A percentile compares a stretch with the other conserved stretches of the same genome.
Evolutionary conservation across 2,329 filamentous ascomycete genomes (phyloP).

Genomic region (Trichoderma breve): DNA sequence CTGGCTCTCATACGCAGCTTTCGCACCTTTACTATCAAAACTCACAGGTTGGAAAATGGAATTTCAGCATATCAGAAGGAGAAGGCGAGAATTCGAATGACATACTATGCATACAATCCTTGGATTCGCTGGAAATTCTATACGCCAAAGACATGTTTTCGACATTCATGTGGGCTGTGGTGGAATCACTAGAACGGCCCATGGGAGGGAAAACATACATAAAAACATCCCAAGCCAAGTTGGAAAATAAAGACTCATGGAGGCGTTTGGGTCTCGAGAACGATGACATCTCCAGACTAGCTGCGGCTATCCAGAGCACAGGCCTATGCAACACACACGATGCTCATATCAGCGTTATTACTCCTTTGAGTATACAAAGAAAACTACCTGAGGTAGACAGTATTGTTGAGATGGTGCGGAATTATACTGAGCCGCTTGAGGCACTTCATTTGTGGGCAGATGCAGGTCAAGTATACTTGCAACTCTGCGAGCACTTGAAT

Average conservation of each 20-base stretch:
- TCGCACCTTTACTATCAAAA: background rate
- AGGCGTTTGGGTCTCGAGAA: background rate
- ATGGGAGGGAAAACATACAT: slow-evolving; percentile 9
- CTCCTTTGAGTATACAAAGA: background rate
- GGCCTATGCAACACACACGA: background rate
- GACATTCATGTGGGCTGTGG: slow-evolving; percentile 30
- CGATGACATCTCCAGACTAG: background rate
- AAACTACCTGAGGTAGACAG: background rate
- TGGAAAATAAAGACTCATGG: background rate
- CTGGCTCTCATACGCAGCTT: background rate
- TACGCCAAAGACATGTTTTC: slow-evolving; percentile 32
- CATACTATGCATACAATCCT: background rate
- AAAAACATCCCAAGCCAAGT: background rate
- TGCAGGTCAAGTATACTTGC: background rate
- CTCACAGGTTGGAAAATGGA: background rate
- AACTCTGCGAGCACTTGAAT: background rate
- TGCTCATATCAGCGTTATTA: background rate
- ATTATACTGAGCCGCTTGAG: background rate
- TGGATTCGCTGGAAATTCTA: background rate
- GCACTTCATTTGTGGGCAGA: background rate
- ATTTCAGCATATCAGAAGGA: background rate
- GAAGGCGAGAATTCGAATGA: background rate
- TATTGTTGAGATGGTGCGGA: background rate
- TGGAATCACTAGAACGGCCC: slow-evolving; percentile 15
- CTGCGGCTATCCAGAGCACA: background rate